Evolutionary conservation across 2,329 filamentous ascomycete species (phyloP), one percentile per base, ranked within the genome.

Genomic region (Alternaria sp.): DNA sequence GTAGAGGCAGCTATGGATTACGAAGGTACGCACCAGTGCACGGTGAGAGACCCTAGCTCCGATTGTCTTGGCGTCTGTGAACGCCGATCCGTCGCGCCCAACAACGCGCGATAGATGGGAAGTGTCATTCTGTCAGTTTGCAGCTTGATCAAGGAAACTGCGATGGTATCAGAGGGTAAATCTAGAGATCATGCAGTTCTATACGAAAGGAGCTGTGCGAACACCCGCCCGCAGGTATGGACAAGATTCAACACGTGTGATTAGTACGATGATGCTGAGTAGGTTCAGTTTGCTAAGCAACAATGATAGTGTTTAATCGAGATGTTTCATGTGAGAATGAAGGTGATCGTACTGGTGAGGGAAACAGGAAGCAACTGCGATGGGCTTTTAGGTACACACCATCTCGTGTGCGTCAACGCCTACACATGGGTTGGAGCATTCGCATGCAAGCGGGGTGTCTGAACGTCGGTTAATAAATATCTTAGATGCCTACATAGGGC

Each of bases 1-100:
- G 70, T 71, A 66, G 67, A 77, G 75, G 75, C 75, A 77, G 74
- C 75, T 74, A 62, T 71, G 65, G 73, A 73, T 77, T 74, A 77
- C 74, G 74, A 76, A 73, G 57, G 59, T 66, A 71, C 65, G 72
- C 70, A 40, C 36, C n/a, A 17, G 32, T 17, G 36, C 36, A 71
- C 64, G 52, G 57, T 57, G 59, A 61, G 55, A 61, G 55, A 47
- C 57, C 59, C 53, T 62, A 62, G 59, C 59, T 59, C 59, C 55
- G 55, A 26, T 54, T 57, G 57, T 53, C 59, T 62, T 62, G 59
- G 59, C 59, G 47, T 26, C 30, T 36, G 44, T 40, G 44, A 53
- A 44, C 57, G 59, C 59, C 59, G 55, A 62, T 62, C 59, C 28
- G 40, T 53, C 49, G 59, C 59, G 54, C 17, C 11, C 12, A 47